phyloP scores from a whole-genome alignment of 148 eudicot genomes.

The Camellia japonica region DNA sequence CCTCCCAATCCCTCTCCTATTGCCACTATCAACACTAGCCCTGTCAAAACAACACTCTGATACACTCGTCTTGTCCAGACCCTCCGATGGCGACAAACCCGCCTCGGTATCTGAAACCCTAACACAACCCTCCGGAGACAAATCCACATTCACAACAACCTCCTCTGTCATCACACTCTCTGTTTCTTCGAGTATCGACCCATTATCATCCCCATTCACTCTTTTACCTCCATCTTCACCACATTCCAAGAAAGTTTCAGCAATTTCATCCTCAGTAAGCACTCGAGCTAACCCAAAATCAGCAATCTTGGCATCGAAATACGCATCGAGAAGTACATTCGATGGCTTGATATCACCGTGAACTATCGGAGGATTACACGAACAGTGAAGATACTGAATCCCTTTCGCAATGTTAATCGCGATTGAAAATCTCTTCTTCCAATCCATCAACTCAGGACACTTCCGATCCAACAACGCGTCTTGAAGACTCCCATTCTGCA shows the following conservation, averaged over 20 bases:
- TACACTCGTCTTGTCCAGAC: conserved; percentile 54
- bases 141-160: conserved; percentile 48
- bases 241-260: conserved; percentile 18
- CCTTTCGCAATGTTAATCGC: conserved; percentile 60
- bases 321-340: conserved; percentile 61
- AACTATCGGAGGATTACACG: conserved; percentile 59
- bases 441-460: conserved; percentile 52
- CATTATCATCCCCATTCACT: conserved; percentile 47
- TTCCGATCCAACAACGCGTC: conserved; percentile 69
- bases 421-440: conserved; percentile 55
- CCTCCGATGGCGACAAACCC: conserved; percentile 41
- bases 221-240: conserved; percentile 29
- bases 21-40: conserved; percentile 66
- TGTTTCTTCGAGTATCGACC: conserved; percentile 66
- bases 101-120: conserved; percentile 21
- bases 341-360: conserved; percentile 95
- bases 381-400: conserved; percentile 49
- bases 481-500: conserved; percentile 83
- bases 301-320: conserved; percentile 75
- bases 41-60: conserved; percentile 63
- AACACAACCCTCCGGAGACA: conserved; percentile 43
- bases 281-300: conserved; percentile 82
- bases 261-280: conserved; percentile 35
- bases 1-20: conserved; percentile 42
- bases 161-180: conserved; percentile 61